A percentile compares a stretch with the other conserved stretches of the same genome.
Evolutionary conservation across 768 basidiomycete species (phyloP).

Genomic region (Mycena leptocephala): DNA sequence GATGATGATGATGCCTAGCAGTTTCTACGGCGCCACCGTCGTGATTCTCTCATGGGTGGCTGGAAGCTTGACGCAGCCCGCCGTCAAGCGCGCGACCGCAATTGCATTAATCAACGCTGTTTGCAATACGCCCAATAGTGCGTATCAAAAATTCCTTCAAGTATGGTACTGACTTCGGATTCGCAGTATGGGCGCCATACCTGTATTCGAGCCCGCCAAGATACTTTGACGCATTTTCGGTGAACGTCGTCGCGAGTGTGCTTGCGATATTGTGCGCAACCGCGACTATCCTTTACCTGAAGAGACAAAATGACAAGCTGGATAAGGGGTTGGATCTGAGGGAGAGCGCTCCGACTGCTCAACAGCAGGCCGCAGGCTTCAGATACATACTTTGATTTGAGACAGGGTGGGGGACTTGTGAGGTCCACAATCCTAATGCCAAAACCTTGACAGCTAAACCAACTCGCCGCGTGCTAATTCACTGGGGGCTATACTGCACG

Average conservation of each 20-base stretch:
- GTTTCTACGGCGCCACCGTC: constrained; percentile 33
- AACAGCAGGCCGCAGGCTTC: constrained; percentile 30
- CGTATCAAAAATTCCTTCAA: neutral
- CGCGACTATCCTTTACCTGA: constrained; percentile 30
- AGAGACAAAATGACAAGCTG: constrained; percentile 27
- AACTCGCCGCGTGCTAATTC: too few relatives aligned
- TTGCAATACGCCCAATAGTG: constrained; percentile 33
- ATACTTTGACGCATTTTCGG: constrained; percentile 31
- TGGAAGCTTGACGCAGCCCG: constrained; percentile 32
- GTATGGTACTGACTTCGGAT: neutral
- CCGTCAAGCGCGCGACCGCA: constrained; percentile 31
- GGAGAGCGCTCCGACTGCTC: constrained; percentile 26
- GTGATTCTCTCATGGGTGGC: constrained; percentile 35
- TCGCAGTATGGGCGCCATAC: constrained; percentile 31
- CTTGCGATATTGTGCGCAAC: constrained; percentile 28
- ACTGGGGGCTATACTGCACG: too few relatives aligned
- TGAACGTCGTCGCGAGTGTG: constrained; percentile 33
- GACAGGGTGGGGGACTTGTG: too few relatives aligned
- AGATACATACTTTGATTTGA: constrained; percentile 29
- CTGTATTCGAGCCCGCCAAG: constrained; percentile 25
- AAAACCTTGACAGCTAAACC: too few relatives aligned
- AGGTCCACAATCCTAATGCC: too few relatives aligned
- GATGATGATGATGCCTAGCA: constrained; percentile 34
- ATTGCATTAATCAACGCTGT: constrained; percentile 33
- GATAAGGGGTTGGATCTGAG: constrained; percentile 15